Base-by-base conservation (phyloP, 805 yeast species). In the Clavispora phyllophila region DNA sequence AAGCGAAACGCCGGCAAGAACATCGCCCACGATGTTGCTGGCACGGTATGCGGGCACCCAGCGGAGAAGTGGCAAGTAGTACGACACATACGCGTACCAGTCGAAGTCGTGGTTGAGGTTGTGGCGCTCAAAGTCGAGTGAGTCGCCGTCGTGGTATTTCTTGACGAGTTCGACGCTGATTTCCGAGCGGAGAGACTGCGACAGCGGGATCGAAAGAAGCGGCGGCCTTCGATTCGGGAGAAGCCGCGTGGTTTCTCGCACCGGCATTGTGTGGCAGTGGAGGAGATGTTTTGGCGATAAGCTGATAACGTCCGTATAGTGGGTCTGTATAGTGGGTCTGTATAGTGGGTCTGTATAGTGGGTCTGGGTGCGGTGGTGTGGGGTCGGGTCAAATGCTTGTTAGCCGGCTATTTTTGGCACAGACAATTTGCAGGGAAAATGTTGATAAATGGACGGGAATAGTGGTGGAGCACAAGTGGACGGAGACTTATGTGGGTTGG, bases 1-100 rank as follows among this genome's bases (percentile, higher is more conserved):
- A 22, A 63, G 46, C 18, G 67, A 58, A 3, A 61, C 37, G 0
- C 69, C 67, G 9, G 69, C 69, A 12, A 63, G 46, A 14, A 58
- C 40, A 37, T 63, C 69, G 12, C 69, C 67, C 6, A 56, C 14
- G 9, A 61, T 38, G 14, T 42, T 29, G 9, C 36, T 37, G 6
- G 33, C 17, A 14, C 50, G 34, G 39, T 63, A 63, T 2, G 51
- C 48, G 3, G 68, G 68, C 31, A 62, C 44, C 69, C 69, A 63
- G 18, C 52, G 41, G 25, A 63, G 47, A 3, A 63, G 53, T 4
- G 69, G 69, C 22, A 61, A 44, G 45, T 63, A 63, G 49, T 63
- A 63, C 4, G 66, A 54, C 24, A 55, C 42, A 43, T 63, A 63
- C 7, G 66, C 63, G 36, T 44, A 53, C 18, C 49, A 37, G 37